Base-by-base conservation (phyloP, 148 eudicot species). In the Rhododendron simsii region DNA sequence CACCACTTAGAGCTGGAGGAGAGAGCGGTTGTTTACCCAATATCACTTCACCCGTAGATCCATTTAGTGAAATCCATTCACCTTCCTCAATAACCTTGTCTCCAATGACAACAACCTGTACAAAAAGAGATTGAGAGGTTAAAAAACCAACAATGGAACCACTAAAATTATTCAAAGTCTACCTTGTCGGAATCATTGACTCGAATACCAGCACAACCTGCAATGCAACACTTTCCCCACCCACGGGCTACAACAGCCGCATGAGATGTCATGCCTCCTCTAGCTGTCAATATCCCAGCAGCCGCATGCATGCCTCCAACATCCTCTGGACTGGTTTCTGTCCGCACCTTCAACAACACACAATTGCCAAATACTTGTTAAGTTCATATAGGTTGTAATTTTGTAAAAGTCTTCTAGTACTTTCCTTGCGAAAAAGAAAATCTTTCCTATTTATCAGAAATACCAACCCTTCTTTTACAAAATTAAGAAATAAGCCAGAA, bases 211-310 rank as follows among this genome's bases (percentile, higher is more conserved):
- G 96, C 89, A 92, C 99, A 97, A 71, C 99, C 99, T 79, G 98
- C 93, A 84, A 97, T 88, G 86, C 99, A 97, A 81, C 99, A 97
- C 87, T 97, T 97, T 55, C 99, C 99, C 99, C 99, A 95, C 1
- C 99, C 99, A 89, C 99, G 99, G 80, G 99, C 99, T 81, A 97
- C 98, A 2, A 97, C 99, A 80, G 99, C 99, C 74, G 99, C 99
- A 87, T 97, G 99, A 85, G 99, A 97, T 18, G 99, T 97, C 98
- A 97, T 97, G 83, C 99, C 99, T 85, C 99, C 98, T 84, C 98
- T 88, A 30, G 98, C 99, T 20, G 99, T 97, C 91, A 97, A 90
- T 41, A 97, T 95, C 78, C 99, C 99, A 28, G 88, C 88, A 81
- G 99, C 99, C 1, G 94, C 98, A 86, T 97, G 99, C 99, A 97